phyloP scores from a whole-genome alignment of 2,329 filamentous ascomycete genomes.

The Microcyclospora pomicola region DNA sequence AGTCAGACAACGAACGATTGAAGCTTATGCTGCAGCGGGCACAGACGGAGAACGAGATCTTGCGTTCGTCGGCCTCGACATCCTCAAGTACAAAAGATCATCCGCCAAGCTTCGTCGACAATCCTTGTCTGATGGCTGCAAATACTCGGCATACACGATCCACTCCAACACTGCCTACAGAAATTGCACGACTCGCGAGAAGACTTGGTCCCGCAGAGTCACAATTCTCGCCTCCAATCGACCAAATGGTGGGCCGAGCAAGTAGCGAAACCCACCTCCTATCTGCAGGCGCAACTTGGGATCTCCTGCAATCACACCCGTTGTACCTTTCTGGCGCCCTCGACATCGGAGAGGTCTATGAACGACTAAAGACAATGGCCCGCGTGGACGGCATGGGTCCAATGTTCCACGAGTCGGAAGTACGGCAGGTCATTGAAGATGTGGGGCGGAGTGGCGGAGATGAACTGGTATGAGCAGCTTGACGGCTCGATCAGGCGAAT shows the following conservation, averaged over 20 bases:
- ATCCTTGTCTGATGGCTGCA: slow-evolving; percentile 12
- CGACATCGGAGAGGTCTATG: slow-evolving; percentile 68
- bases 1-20: slow-evolving; percentile 73
- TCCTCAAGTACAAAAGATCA: slow-evolving; percentile 30
- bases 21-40: slow-evolving; percentile 73
- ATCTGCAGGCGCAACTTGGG: slow-evolving; percentile 72
- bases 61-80: slow-evolving; percentile 58
- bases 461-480: slow-evolving; percentile 39
- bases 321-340: slow-evolving; percentile 64
- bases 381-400: slow-evolving; percentile 76
- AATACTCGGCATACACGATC: slow-evolving; percentile 8
- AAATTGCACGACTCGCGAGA: slow-evolving; percentile 6
- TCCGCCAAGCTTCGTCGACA: slow-evolving; percentile 21
- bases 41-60: slow-evolving; percentile 81
- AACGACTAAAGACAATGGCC: slow-evolving; percentile 59
- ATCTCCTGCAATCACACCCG: slow-evolving; percentile 70
- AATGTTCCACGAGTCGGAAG: slow-evolving; percentile 66
- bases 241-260: not conserved
- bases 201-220: slow-evolving; percentile 10
- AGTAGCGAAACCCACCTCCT: slow-evolving; percentile 40
- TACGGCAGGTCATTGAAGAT: slow-evolving; percentile 61
- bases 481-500: no score
- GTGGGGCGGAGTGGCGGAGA: slow-evolving; percentile 66
- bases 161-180: not conserved
- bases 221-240: not conserved